phyloP scores from a whole-genome alignment of 2,329 filamentous ascomycete species.

The Huntiella bhutanensis region DNA sequence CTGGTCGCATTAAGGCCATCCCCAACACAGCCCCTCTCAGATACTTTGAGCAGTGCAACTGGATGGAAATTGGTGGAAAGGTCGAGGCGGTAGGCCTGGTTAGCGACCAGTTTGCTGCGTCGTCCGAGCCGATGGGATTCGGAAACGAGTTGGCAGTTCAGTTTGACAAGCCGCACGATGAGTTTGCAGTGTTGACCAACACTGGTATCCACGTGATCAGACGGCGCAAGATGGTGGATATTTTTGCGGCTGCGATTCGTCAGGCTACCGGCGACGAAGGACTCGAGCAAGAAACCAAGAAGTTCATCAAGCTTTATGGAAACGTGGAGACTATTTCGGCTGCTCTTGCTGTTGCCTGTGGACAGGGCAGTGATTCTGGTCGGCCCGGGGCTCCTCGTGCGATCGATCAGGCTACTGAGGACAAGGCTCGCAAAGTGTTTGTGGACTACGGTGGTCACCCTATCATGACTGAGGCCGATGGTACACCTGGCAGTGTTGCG shows the following conservation, averaged over 20 bases:
- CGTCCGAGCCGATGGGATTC: slow-evolving; percentile 53
- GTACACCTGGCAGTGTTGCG: slow-evolving; percentile 55
- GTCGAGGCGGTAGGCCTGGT: slow-evolving; percentile 65
- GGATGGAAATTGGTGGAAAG: slow-evolving; percentile 53
- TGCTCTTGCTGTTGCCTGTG: slow-evolving; percentile 83
- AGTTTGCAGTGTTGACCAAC: slow-evolving; percentile 83
- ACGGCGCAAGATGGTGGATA: slow-evolving; percentile 69
- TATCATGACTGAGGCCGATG: slow-evolving; percentile 57
- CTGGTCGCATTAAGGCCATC: slow-evolving; percentile 57
- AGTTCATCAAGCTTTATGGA: slow-evolving; percentile 72
- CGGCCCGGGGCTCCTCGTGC: slow-evolving; percentile 54
- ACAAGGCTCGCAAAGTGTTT: slow-evolving; percentile 69
- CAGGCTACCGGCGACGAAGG: slow-evolving; percentile 58
- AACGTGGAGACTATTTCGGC: slow-evolving; percentile 77
- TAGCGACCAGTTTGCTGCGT: slow-evolving; percentile 52
- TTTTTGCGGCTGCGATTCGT: slow-evolving; percentile 69
- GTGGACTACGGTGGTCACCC: slow-evolving; percentile 85
- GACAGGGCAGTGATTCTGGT: slow-evolving; percentile 58
- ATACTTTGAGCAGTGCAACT: slow-evolving; percentile 65
- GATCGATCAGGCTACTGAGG: slow-evolving; percentile 69
- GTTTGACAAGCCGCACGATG: slow-evolving; percentile 63
- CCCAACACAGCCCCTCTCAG: slow-evolving; percentile 31
- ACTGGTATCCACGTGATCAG: slow-evolving; percentile 76
- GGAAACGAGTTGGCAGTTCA: slow-evolving; percentile 95
- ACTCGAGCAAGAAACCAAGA: slow-evolving; percentile 61